These are phyloP conservation scores for Massariosphaeria phaeospora DNA, from an alignment of 495 filamentous ascomycete species.

Conservation along the genomic window DNA sequence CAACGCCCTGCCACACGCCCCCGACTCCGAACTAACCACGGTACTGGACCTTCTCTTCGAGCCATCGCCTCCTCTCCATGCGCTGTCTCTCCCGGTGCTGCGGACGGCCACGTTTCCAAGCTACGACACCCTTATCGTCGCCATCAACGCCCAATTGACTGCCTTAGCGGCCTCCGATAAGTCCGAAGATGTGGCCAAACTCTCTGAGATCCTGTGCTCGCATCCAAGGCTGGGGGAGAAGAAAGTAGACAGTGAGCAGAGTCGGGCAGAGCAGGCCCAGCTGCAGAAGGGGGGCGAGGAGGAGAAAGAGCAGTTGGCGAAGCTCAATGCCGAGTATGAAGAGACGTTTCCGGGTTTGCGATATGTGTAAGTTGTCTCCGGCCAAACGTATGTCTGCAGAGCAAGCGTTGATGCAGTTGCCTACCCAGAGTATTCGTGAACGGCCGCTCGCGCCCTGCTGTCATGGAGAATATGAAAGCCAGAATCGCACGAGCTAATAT, in stretches of 20 bases:
- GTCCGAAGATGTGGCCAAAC: conserved; percentile 51
- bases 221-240: conserved; percentile 84
- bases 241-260: conserved; percentile 71
- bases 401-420: neutral
- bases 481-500: conserved; percentile 67
- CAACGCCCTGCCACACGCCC: conserved; percentile 49
- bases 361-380: conserved; percentile 66
- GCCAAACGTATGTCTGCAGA: too few relatives aligned
- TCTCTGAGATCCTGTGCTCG: conserved; percentile 71
- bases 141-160: conserved; percentile 53
- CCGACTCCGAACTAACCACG: conserved; percentile 52
- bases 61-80: conserved; percentile 68
- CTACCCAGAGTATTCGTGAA: conserved; percentile 75
- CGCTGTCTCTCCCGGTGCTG: conserved; percentile 62
- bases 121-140: conserved; percentile 53
- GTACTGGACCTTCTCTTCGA: conserved; percentile 86
- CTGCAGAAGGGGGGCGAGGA: conserved; percentile 54
- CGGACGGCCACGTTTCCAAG: conserved; percentile 57
- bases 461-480: conserved; percentile 80
- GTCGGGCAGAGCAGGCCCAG: conserved; percentile 72
- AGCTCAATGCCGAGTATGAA: conserved; percentile 80
- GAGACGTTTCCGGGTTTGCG: conserved; percentile 68
- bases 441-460: conserved; percentile 62
- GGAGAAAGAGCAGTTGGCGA: conserved; percentile 55
- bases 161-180: conserved; percentile 50